Base-by-base conservation (phyloP, 176 grass and related monocot species). In the Cymbopogon citratus region DNA sequence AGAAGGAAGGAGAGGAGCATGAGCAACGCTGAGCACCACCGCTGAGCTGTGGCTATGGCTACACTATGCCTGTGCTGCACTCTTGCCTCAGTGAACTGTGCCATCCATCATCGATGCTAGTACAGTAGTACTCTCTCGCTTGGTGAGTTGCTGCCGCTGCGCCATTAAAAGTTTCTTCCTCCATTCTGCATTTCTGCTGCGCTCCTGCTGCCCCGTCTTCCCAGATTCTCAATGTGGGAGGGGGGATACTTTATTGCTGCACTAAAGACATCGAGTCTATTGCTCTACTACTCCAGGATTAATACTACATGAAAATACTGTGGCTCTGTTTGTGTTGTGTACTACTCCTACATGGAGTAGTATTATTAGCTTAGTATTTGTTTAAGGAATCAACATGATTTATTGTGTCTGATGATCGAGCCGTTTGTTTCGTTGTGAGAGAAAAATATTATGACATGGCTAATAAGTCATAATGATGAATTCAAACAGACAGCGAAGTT, bases 151-250 rank as follows among this genome's bases (percentile, higher is more conserved):
- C 45, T 76, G 63, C 81, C 44, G 71, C 61, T 84, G 54, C 54
- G 54, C 54, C 54, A 59, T 88, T 85, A 63, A 87, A 77, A 80
- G 56, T 80, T 85, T 65, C 76, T 79, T 81, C 79, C 85, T 81
- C 40, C 87, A 66, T 68, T 82, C 78, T 87, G 84, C 79, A 18
- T 74, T 80, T 18, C 69, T 49, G 71, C 87, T 80, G 85, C 85
- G 67, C 75, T 41, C 21, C 73, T 62, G 49, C 79, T 69, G 86
- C 44, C n/a, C 73, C 54, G 52, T 33, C 76, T 80, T 72, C 89
- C 75, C 43, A 91, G 84, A 94, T 94, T 94, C 85, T 84, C 88
- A 81, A 81, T 75, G 80, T 19, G 57, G 70, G 44, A 33, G 34
- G 33, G 33, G 41, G 38, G 59, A 64, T 85, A 39, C 79, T 85